These are phyloP conservation scores for Drechslera avenae DNA, from an alignment of 2,329 filamentous ascomycete species.

Conservation along the genomic window DNA sequence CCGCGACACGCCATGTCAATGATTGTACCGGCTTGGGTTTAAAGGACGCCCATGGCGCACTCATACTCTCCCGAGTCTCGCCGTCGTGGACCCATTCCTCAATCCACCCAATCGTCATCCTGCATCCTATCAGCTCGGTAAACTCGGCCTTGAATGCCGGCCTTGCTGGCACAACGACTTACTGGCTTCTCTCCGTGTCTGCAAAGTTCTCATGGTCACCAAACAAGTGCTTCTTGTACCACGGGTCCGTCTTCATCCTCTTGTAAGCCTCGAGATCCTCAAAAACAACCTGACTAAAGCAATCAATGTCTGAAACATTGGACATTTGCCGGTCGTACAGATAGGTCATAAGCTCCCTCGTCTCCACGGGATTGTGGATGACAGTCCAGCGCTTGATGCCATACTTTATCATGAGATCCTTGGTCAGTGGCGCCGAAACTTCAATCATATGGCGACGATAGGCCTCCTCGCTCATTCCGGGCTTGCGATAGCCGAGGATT, in stretches of 20 bases:
- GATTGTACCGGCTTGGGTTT: not conserved
- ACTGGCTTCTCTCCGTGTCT: constrained; percentile 53
- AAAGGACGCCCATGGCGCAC: constrained; percentile 4
- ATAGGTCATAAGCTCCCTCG: constrained; percentile 44
- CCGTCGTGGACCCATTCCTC: constrained; percentile 51
- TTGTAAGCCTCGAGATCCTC: constrained; percentile 54
- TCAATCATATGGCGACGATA: constrained; percentile 57
- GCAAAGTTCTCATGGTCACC: constrained; percentile 58
- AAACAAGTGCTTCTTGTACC: constrained; percentile 53
- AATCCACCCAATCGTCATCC: constrained; percentile 57
- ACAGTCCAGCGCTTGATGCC: constrained; percentile 55
- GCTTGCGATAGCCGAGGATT: constrained; percentile 55
- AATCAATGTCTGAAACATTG: constrained; percentile 59
- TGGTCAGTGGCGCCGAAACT: constrained; percentile 54
- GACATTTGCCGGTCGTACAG: constrained; percentile 55
- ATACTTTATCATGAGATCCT: constrained; percentile 57
- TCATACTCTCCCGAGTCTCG: constrained; percentile 22
- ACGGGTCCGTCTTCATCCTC: constrained; percentile 57
- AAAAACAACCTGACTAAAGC: constrained; percentile 58
- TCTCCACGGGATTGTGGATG: constrained; percentile 50
- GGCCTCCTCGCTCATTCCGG: constrained; percentile 56
- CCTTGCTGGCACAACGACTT: constrained; percentile 17
- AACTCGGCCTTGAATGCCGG: not conserved
- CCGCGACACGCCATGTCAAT: too few species aligned
- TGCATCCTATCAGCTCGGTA: constrained; percentile 15